phyloP scores from a whole-genome alignment of 306 rosid genomes.

The Begonia masoniana region DNA sequence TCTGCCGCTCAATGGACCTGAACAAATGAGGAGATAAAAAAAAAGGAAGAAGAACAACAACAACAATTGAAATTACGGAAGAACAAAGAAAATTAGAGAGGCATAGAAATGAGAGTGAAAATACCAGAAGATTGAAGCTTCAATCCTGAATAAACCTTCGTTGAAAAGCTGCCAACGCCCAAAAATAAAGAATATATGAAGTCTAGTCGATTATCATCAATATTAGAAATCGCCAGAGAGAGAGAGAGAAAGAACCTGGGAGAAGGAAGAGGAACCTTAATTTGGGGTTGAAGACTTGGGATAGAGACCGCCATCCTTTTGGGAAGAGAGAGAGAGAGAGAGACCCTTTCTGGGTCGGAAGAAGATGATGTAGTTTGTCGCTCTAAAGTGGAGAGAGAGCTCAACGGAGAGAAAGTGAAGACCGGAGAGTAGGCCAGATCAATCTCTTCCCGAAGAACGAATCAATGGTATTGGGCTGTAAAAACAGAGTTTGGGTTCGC shows the following conservation, averaged over 20 bases:
- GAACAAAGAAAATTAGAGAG: background rate
- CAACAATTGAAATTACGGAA: background rate
- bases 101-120: background rate
- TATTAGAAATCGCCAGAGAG: background rate
- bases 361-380: background rate
- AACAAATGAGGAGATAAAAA: slow-evolving; percentile 3
- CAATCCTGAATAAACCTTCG: slow-evolving; percentile 64
- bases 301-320: slow-evolving; percentile 44
- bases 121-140: slow-evolving; percentile 58
- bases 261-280: slow-evolving; percentile 24
- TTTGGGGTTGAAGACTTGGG: slow-evolving; percentile 29
- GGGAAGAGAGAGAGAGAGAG: slow-evolving; percentile 3
- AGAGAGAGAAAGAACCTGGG: slow-evolving; percentile 35
- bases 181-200: background rate
- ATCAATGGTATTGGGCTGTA: too few relatives aligned
- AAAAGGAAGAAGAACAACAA: background rate
- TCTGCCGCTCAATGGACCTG: slow-evolving; percentile 43
- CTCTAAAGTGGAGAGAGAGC: too few relatives aligned
- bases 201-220: background rate
- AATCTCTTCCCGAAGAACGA: too few relatives aligned
- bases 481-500: too few relatives aligned
- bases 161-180: slow-evolving; percentile 26
- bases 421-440: too few relatives aligned
- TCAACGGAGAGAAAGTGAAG: too few relatives aligned
- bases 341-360: background rate